These are phyloP conservation scores for Spergularia marina DNA, from an alignment of 148 eudicot genomes.

Conservation along the genomic window DNA sequence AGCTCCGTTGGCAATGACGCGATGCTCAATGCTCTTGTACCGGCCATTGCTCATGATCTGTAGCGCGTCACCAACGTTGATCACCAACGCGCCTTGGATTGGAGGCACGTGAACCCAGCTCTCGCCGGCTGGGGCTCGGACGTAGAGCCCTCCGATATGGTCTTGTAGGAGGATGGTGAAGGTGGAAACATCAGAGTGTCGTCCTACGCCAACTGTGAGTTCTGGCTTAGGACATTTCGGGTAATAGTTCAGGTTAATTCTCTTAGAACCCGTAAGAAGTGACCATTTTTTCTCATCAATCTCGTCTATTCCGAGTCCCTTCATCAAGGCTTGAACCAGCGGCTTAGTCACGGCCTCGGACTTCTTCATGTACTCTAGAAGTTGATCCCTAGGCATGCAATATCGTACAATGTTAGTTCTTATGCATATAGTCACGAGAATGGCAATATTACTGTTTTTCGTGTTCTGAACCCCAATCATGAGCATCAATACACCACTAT, in stretches of 20 bases:
- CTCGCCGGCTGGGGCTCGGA: slow-evolving; percentile 29
- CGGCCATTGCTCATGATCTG: slow-evolving; percentile 60
- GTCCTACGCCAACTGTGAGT: slow-evolving; percentile 56
- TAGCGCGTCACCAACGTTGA: slow-evolving; percentile 58
- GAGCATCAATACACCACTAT: no score
- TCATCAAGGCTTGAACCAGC: slow-evolving; percentile 33
- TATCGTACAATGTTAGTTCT: background rate
- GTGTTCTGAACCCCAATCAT: no score
- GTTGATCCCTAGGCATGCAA: slow-evolving; percentile 37
- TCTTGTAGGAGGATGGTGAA: slow-evolving; percentile 54
- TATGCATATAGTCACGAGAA: no score
- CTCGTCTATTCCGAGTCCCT: slow-evolving; percentile 30
- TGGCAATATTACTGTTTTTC: no score
- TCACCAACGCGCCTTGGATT: slow-evolving; percentile 43
- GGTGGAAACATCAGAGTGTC: slow-evolving; percentile 56
- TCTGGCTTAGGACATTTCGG: slow-evolving; percentile 52
- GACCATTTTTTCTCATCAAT: slow-evolving; percentile 31
- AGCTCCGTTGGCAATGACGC: slow-evolving; percentile 44
- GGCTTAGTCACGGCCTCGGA: slow-evolving; percentile 36
- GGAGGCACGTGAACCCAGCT: slow-evolving; percentile 52
- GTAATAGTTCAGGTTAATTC: slow-evolving; percentile 56
- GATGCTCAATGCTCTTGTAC: slow-evolving; percentile 60
- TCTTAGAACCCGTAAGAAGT: slow-evolving; percentile 37
- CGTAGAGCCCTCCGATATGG: slow-evolving; percentile 49
- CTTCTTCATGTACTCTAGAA: slow-evolving; percentile 40